Evolutionary conservation across 345 rosid species (phyloP).

Genomic region (Brassica nigra): DNA sequence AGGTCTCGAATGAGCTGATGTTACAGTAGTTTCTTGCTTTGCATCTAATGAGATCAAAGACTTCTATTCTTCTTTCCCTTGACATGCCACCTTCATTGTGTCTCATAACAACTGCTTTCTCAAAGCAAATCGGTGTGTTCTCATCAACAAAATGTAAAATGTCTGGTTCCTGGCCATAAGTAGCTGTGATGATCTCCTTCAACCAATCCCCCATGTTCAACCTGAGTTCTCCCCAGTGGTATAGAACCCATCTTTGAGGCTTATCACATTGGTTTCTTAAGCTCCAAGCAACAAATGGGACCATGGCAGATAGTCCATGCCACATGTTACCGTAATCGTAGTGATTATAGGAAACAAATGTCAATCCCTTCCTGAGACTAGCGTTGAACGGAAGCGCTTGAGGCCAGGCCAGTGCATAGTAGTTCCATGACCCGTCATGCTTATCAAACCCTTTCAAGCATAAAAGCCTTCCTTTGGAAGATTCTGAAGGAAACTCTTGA

Average conservation of each 20-base stretch:
- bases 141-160: slow-evolving; percentile 37
- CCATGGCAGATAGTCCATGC: slow-evolving; percentile 66
- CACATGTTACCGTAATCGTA: slow-evolving; percentile 58
- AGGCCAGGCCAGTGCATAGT: slow-evolving; percentile 70
- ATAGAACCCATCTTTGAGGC: slow-evolving; percentile 67
- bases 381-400: slow-evolving; percentile 58
- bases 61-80: slow-evolving; percentile 61
- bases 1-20: slow-evolving; percentile 30
- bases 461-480: slow-evolving; percentile 54
- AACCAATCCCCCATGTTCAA: slow-evolving; percentile 55
- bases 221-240: slow-evolving; percentile 81
- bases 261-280: slow-evolving; percentile 45
- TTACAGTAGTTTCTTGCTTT: slow-evolving; percentile 59
- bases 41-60: slow-evolving; percentile 64
- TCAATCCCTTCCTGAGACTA: slow-evolving; percentile 52
- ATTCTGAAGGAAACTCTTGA: slow-evolving; percentile 64
- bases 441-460: slow-evolving; percentile 65
- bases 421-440: slow-evolving; percentile 76
- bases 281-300: slow-evolving; percentile 75
- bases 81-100: slow-evolving; percentile 85
- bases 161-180: slow-evolving; percentile 45
- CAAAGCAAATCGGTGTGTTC: slow-evolving; percentile 56
- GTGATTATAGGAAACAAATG: slow-evolving; percentile 64
- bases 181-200: slow-evolving; percentile 45
- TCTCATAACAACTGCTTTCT: slow-evolving; percentile 76